These are phyloP conservation scores for Colletotrichum scovillei DNA, from an alignment of 2,329 filamentous ascomycete genomes.

Conservation along the genomic window DNA sequence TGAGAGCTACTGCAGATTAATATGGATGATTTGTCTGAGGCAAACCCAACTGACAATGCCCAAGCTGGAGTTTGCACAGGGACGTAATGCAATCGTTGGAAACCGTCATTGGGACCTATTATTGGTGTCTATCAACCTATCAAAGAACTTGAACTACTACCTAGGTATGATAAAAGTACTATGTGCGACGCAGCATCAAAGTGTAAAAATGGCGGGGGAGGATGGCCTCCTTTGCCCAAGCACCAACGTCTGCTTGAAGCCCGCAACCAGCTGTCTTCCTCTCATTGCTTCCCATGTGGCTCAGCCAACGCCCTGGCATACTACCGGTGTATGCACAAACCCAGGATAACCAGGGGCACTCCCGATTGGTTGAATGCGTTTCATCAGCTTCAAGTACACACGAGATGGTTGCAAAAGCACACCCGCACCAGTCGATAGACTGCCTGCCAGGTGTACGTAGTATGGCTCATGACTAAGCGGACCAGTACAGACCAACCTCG, in stretches of 20 bases:
- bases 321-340: too few species aligned
- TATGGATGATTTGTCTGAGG: not conserved
- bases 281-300: not conserved
- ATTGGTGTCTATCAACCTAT: not conserved
- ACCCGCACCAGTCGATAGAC: not conserved
- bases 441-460: too few species aligned
- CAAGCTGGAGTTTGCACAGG: not conserved
- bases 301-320: not conserved
- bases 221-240: not conserved
- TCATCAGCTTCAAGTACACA: not conserved
- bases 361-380: not conserved
- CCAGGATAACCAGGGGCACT: too few species aligned
- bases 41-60: not conserved
- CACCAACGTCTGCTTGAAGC: too few species aligned
- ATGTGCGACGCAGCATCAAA: not conserved
- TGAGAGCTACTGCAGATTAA: not conserved
- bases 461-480: not conserved
- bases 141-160: not conserved
- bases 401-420: not conserved
- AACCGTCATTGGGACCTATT: not conserved
- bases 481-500: not conserved
- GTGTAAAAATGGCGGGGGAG: not conserved
- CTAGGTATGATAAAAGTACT: not conserved
- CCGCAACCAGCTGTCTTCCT: too few species aligned
- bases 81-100: not conserved